phyloP scores from a whole-genome alignment of 768 basidiomycete species.

The Leccinum obscurum region DNA sequence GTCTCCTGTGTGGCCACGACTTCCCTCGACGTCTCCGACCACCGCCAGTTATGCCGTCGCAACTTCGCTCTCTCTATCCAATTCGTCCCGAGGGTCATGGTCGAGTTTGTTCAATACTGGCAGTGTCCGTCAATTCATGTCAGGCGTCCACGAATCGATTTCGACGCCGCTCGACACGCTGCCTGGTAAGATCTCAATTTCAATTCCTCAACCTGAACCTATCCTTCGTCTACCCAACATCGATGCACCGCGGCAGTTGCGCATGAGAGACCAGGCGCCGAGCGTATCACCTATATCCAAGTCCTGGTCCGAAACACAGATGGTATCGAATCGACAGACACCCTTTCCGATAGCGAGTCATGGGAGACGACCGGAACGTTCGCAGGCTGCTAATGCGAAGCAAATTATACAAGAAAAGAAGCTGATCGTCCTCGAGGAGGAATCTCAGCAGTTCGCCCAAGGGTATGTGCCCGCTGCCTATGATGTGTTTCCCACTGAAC shows the following conservation, averaged over 20 bases:
- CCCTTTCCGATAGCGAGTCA: slow-evolving; percentile 46
- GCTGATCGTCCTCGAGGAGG: slow-evolving; percentile 37
- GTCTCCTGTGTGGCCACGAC: slow-evolving; percentile 55
- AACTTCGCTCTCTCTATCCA: slow-evolving; percentile 50
- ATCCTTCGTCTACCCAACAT: slow-evolving; percentile 23
- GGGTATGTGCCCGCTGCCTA: slow-evolving; percentile 9
- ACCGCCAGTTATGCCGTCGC: slow-evolving; percentile 36
- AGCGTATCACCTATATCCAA: slow-evolving; percentile 43
- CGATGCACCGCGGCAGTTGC: slow-evolving; percentile 31
- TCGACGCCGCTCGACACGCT: slow-evolving; percentile 37
- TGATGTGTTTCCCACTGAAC: not conserved
- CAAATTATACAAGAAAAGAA: slow-evolving; percentile 37
- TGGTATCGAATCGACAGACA: slow-evolving; percentile 30
- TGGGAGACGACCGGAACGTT: slow-evolving; percentile 40
- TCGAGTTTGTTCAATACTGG: slow-evolving; percentile 72
- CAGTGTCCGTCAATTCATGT: slow-evolving; percentile 67
- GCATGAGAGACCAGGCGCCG: slow-evolving; percentile 28
- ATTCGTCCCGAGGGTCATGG: slow-evolving; percentile 77
- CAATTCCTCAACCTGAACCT: slow-evolving; percentile 25
- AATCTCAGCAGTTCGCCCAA: slow-evolving; percentile 14
- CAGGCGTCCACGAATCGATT: slow-evolving; percentile 54
- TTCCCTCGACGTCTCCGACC: slow-evolving; percentile 44
- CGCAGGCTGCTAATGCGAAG: slow-evolving; percentile 39
- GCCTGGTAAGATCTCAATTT: slow-evolving; percentile 24
- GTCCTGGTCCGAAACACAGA: slow-evolving; percentile 57